Base-by-base conservation (phyloP, 1,284 basidiomycete species). In the Irpex rosettiformis region DNA sequence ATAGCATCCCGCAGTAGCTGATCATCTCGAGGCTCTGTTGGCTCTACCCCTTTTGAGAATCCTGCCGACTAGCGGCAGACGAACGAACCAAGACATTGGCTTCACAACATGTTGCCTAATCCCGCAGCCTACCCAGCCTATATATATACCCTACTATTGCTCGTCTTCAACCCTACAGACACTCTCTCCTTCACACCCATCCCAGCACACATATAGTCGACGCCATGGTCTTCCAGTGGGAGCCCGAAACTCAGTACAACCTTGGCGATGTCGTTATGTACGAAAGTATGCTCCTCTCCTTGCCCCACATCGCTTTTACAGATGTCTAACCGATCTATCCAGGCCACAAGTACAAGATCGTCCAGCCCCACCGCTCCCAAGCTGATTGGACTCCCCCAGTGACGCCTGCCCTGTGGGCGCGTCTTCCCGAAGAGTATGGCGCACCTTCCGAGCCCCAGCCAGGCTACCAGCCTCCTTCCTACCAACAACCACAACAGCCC, bases 301-400 rank as follows among this genome's bases (percentile, higher is more conserved):
- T 37, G 33, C 54, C 47, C 33, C 43, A 28, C 29, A 13, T 18
- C n/a, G 11, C 11, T 42, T 7, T 13, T 40, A 51, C 54, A 45
- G 11, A 28, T n/a, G 56, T 47, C n/a, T 25, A 56, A 49, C 54
- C 57, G 43, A 18, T 13, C 18, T 28, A 18, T 40, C 16, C 62
- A 90, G 87, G 81, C 28, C 69, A 73, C 62, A 73, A 71, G 54
- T 91, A 89, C 76, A 85, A 82, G 70, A 85, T 85, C 72, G 82
- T 89, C 64, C 87, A 89, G 67, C 74, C 85, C 11, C 89, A 91
- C 71, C 73, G 70, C 52, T 88, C 88, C 25, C 85, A 89, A 84
- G 58, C 74, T 30, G 86, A 88, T 63, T 90, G 88, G 89, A 71
- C 81, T 28, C 88, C 88, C 1, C 67, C 75, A 7, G 62, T 70